Conservation (phyloP, 495 filamentous ascomycete species). For the Parathielavia hyrcaniae region DNA sequence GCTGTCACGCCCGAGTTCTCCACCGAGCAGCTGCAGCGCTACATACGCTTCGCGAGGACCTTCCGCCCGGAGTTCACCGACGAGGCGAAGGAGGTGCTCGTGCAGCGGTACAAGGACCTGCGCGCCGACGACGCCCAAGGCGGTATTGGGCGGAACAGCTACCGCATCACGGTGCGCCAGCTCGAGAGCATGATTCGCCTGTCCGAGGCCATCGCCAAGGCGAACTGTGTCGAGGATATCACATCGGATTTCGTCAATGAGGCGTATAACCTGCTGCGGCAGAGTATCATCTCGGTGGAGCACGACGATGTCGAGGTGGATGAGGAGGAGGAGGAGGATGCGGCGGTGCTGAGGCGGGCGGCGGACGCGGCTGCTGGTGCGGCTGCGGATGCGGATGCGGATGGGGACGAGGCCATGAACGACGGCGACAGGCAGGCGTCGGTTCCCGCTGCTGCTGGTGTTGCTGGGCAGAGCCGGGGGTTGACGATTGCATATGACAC, state of each 20-base stretch:
- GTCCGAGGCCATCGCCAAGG: constrained; percentile 92
- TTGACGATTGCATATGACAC: constrained; percentile 94
- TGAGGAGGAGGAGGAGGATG: constrained; percentile 63
- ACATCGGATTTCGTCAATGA: constrained; percentile 79
- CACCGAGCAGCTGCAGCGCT: constrained; percentile 94
- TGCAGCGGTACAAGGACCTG: constrained; percentile 94
- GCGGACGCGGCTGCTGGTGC: constrained; percentile 35
- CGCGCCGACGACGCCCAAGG: constrained; percentile 91
- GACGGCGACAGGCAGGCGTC: constrained; percentile 36
- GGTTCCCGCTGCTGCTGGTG: constrained; percentile 10
- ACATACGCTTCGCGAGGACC: constrained; percentile 92
- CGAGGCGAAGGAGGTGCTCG: constrained; percentile 77
- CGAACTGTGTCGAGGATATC: constrained; percentile 92
- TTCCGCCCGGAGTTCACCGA: constrained; percentile 90
- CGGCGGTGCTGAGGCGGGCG: constrained; percentile 32
- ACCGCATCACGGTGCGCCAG: constrained; percentile 94
- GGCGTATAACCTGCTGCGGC: constrained; percentile 78
- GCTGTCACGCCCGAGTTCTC: constrained; percentile 88
- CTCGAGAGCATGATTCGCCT: constrained; percentile 92
- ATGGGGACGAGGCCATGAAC: constrained; percentile 69
- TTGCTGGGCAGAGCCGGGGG: constrained; percentile 45
- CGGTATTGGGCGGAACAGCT: constrained; percentile 84
- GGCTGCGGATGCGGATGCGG: constrained; percentile 42
- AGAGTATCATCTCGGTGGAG: constrained; percentile 95
- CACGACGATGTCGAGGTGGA: constrained; percentile 97